A percentile compares a stretch with the other conserved stretches of the same genome.
Evolutionary conservation across 805 yeast genomes (phyloP).

Genomic region (Pichia exigua): DNA sequence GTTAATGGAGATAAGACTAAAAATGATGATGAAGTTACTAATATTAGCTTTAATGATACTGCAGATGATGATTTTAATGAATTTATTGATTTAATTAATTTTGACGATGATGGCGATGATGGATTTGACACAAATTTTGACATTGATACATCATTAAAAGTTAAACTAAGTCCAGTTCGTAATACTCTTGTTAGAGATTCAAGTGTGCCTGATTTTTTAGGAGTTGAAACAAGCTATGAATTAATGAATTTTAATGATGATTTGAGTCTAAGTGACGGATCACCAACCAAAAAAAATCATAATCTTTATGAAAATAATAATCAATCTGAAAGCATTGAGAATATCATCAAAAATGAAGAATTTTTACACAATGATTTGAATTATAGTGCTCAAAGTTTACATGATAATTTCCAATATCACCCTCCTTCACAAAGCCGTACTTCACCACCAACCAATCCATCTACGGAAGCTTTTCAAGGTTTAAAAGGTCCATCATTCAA

Average conservation of each 20-base stretch:
- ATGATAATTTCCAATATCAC: slow-evolving; percentile 6
- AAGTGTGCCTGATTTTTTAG: slow-evolving; percentile 12
- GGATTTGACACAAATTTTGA: slow-evolving; percentile 20
- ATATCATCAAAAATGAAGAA: slow-evolving; percentile 11
- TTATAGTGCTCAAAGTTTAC: not conserved
- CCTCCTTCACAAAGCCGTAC: slow-evolving; percentile 15
- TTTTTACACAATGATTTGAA: not conserved
- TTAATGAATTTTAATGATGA: slow-evolving; percentile 4
- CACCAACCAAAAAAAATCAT: not conserved
- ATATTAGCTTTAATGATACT: slow-evolving; percentile 1
- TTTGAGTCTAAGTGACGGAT: no score
- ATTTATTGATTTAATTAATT: slow-evolving; percentile 25
- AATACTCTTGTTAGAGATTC: slow-evolving; percentile 2
- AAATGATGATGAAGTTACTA: not conserved
- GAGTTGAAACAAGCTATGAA: slow-evolving; percentile 6
- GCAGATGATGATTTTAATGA: slow-evolving; percentile 19
- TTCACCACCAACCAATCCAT: not conserved
- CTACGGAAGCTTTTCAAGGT: slow-evolving; percentile 39
- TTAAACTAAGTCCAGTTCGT: slow-evolving; percentile 8
- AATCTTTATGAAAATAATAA: not conserved
- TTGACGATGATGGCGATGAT: slow-evolving; percentile 20
- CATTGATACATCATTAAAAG: slow-evolving; percentile 10
- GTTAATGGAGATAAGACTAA: not conserved
- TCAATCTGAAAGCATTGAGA: slow-evolving; percentile 9
- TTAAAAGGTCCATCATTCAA: slow-evolving; percentile 50